Conservation (phyloP, 2,329 filamentous ascomycete species). For the Trichophyton rubrum region DNA sequence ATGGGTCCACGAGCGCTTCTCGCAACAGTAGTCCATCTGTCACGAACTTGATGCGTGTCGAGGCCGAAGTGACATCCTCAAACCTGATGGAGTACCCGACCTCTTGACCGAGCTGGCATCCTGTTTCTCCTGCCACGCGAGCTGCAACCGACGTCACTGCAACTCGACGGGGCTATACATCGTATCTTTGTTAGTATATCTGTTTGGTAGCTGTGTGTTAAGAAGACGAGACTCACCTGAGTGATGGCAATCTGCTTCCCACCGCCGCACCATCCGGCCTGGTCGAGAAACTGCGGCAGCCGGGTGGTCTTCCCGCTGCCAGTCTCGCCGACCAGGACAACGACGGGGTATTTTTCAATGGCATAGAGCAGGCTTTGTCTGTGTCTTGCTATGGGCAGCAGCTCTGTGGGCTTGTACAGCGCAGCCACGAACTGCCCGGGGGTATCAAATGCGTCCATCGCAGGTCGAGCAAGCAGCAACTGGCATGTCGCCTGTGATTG, state of each 20-base stretch:
- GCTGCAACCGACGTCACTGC: slow-evolving; percentile 82
- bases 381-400: slow-evolving; percentile 80
- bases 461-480: neutral
- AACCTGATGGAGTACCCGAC: slow-evolving; percentile 87
- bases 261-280: slow-evolving; percentile 76
- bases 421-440: slow-evolving; percentile 54
- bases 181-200: neutral
- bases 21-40: slow-evolving; percentile 85
- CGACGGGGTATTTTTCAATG: slow-evolving; percentile 71
- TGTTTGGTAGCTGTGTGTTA: neutral
- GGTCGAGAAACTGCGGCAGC: slow-evolving; percentile 78
- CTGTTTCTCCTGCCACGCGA: slow-evolving; percentile 79
- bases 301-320: slow-evolving; percentile 95
- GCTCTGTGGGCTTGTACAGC: slow-evolving; percentile 68
- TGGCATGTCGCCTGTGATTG: too few species aligned
- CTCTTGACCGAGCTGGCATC: slow-evolving; percentile 75
- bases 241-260: slow-evolving; percentile 79
- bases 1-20: slow-evolving; percentile 84
- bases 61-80: slow-evolving; percentile 77
- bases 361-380: slow-evolving; percentile 69
- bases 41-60: slow-evolving; percentile 84
- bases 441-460: slow-evolving; percentile 35
- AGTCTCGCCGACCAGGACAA: slow-evolving; percentile 84
- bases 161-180: slow-evolving; percentile 65
- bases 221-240: slow-evolving; percentile 48